Conservation (phyloP, 1,284 basidiomycete species). For the Grifola frondosa region DNA sequence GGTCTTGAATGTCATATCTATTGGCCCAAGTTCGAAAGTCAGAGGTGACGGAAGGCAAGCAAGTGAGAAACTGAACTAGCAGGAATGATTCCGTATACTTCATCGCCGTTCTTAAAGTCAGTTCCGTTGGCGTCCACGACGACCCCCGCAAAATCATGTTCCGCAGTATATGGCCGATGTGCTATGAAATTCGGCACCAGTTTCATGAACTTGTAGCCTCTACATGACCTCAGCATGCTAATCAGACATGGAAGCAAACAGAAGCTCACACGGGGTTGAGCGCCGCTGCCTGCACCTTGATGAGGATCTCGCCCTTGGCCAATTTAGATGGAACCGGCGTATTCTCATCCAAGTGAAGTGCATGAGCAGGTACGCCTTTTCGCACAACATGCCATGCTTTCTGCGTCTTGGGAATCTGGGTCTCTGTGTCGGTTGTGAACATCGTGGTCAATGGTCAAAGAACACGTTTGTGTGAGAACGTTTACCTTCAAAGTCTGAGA, state of each 20-base stretch:
- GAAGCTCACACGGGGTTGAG: constrained; percentile 64
- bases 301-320: constrained; percentile 49
- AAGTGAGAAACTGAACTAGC: constrained; percentile 29
- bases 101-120: constrained; percentile 52
- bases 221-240: constrained; percentile 18
- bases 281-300: constrained; percentile 62
- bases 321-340: constrained; percentile 47
- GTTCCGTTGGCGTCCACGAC: constrained; percentile 54
- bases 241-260: not conserved
- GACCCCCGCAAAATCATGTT: constrained; percentile 62
- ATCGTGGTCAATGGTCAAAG: no score
- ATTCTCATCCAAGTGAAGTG: constrained; percentile 44
- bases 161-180: constrained; percentile 51
- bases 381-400: constrained; percentile 35
- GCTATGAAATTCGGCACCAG: constrained; percentile 48
- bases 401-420: constrained; percentile 24
- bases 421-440: no score
- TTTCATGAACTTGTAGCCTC: constrained; percentile 59
- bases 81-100: constrained; percentile 55
- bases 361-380: constrained; percentile 41
- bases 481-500: no score
- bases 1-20: constrained; percentile 5
- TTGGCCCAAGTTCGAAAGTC: no score
- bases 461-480: no score
- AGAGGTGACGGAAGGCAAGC: not conserved